Base-by-base conservation (phyloP, 1,284 basidiomycete species). In the Ceratobasidium sp. region DNA sequence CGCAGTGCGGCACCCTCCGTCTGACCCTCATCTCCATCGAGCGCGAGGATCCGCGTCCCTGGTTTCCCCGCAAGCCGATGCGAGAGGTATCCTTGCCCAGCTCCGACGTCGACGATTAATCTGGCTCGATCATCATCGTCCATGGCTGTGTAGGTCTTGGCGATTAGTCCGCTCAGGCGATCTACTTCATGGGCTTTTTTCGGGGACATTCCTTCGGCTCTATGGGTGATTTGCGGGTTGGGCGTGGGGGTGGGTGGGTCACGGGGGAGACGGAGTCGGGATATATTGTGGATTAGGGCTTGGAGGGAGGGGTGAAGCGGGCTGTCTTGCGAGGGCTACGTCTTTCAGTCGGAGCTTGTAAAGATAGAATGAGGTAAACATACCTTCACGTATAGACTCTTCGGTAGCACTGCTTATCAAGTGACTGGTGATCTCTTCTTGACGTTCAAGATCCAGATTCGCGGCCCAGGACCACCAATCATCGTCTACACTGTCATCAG, bases 161-260 rank as follows among this genome's bases (percentile, higher is more conserved):
- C 47, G 2, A 77, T 65, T 29, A 77, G 53, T 19, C 22, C 44
- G 36, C 73, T 62, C n/a, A 77, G 77, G 36, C 51, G 54, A 17
- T 76, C 72, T 36, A 77, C 75, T 53, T 77, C 76, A 45, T 77
- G 76, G 7, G 67, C 59, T 50, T 77, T 77, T 59, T 77, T 77
- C 19, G 73, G 73, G 50, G 76, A 67, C 60, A 76, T 69, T 14
- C 76, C 76, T n/a, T 36, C 48, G 36, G 14, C 36, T 19, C 63
- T n/a, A n/a, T n/a, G n/a, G n/a, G n/a, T n/a, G n/a, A n/a, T n/a
- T n/a, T n/a, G n/a, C 65, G 47, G 36, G 56, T 17, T 56, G 22
- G n/a, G 44, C n/a, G 29, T 31, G 56, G 51, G 29, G 57, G 17
- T 17, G 53, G 24, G 24, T 71, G 41, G 9, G 27, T 47, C n/a